A percentile compares a stretch with the other conserved stretches of the same genome.
phyloP scores from a whole-genome alignment of 805 yeast species.

The Zygotorulaspora danielsina region DNA sequence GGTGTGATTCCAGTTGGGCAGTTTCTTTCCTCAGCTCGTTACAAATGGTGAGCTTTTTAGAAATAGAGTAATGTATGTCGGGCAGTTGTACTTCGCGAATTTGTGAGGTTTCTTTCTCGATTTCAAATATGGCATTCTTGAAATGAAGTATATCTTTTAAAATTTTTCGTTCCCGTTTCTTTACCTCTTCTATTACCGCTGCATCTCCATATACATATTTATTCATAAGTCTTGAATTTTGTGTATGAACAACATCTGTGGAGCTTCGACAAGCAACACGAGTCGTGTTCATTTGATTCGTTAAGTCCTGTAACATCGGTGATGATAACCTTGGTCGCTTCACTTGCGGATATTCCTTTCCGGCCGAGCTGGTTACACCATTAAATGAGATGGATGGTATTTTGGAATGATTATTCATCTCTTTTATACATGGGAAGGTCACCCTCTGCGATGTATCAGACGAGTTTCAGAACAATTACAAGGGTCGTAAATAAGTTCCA shows the following conservation, averaged over 20 bases:
- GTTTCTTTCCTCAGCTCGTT: conserved; percentile 23
- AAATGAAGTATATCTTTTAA: conserved; percentile 29
- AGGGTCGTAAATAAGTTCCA: neutral
- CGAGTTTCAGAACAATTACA: conserved; percentile 11
- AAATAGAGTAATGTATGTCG: conserved; percentile 24
- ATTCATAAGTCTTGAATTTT: conserved; percentile 23
- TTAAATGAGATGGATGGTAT: conserved; percentile 19
- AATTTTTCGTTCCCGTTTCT: conserved; percentile 31
- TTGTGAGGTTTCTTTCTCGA: conserved; percentile 24
- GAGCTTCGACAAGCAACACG: conserved; percentile 7
- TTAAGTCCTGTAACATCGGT: conserved; percentile 20
- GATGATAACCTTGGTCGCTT: conserved; percentile 16
- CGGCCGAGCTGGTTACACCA: conserved; percentile 3
- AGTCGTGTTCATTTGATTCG: conserved; percentile 15
- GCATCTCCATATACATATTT: conserved; percentile 33
- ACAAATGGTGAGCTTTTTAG: conserved; percentile 22
- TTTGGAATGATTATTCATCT: conserved; percentile 14
- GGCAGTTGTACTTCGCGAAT: conserved; percentile 25
- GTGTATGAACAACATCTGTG: conserved; percentile 9
- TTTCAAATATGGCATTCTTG: conserved; percentile 27
- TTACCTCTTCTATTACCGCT: conserved; percentile 31
- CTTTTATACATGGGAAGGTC: neutral
- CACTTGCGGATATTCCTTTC: conserved; percentile 4
- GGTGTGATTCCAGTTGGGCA: conserved; percentile 15
- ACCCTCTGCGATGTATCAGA: conserved; percentile 6